phyloP scores from a whole-genome alignment of 164 flowering plant genomes.

The Taxillus chinensis region DNA sequence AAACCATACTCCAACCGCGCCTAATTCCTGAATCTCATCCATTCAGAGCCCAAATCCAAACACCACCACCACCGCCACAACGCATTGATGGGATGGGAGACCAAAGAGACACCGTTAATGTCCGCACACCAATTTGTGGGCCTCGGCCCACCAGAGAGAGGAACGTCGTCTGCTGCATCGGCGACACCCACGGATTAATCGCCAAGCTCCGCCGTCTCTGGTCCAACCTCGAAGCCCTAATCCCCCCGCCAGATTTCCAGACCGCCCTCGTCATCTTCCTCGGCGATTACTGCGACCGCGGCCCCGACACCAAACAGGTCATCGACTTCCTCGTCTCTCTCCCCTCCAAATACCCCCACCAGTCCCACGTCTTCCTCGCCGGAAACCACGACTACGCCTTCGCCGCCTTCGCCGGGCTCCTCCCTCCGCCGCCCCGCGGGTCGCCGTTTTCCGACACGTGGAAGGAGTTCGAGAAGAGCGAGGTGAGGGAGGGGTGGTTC shows the following conservation, averaged over 20 bases:
- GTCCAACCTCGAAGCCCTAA: conserved; percentile 61
- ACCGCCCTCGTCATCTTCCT: conserved; percentile 71
- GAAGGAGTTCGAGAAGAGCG: conserved; percentile 53
- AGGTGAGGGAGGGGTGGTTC: conserved; percentile 90
- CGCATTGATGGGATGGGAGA: conserved; percentile 4
- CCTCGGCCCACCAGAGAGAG: conserved; percentile 9
- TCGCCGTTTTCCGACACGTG: conserved; percentile 53
- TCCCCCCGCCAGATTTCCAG: conserved; percentile 35
- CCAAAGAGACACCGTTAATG: no score
- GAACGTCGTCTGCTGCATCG: conserved; percentile 45
- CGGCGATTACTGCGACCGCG: conserved; percentile 96
- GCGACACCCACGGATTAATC: conserved; percentile 84
- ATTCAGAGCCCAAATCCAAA: no score
- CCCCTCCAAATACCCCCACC: conserved; percentile 60
- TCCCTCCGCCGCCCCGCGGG: conserved; percentile 52
- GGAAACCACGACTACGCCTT: conserved; percentile 94
- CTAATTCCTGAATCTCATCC: no score
- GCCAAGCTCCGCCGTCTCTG: conserved; percentile 70
- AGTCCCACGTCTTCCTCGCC: conserved; percentile 70
- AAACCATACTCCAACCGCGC: no score
- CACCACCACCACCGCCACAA: no score
- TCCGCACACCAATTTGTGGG: no score
- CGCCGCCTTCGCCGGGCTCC: conserved; percentile 59
- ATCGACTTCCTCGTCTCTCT: conserved; percentile 58
- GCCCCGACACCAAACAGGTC: conserved; percentile 58